Evolutionary conservation across 495 filamentous ascomycete species (phyloP), one percentile per base, ranked within the genome.

Genomic region (Hypoxylon cercidicola): DNA sequence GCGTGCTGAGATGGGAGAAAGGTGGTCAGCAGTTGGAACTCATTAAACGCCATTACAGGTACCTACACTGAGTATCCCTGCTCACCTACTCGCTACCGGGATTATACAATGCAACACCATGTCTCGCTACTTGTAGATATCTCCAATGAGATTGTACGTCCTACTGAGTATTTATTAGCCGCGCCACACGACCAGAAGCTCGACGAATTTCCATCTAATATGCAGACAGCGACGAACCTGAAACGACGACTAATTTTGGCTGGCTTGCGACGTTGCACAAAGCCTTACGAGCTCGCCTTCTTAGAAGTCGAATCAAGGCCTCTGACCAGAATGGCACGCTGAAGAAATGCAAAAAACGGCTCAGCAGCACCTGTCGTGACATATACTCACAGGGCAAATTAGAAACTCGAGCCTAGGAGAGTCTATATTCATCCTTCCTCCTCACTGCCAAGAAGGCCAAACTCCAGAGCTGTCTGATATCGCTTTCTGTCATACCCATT

Each of bases 401-500:
- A 18, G 49, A 57, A 46, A 7, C n/a, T 49, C 44, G 21, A 23
- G 13, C 12, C 12, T 40, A 58, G 10, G 50, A 49, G 13, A 15
- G 40, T 25, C 49, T 51, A 40, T 63, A 60, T 16, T 11, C 34
- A 16, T 69, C 59, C 59, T 80, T 72, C 51, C 79, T 72, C 55
- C 68, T 80, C n/a, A 85, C 75, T 19, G 82, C 81, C 59, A 87
- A 71, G 68, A 85, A 85, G 1, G 83, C 80, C 62, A 87, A 76
- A 56, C 82, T 84, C 84, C 84, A 87, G 21, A 86, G 71, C 66
- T 87, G 84, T 44, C 78, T 62, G 50, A 85, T 78, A 75, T 87
- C 75, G 43, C 76, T 77, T 69, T 83, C 82, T 62, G 74, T 79
- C 28, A 69, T 37, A 50, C 55, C 16, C 1, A 41, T 53, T 68